Evolutionary conservation across 2,329 filamentous ascomycete species (phyloP).

Genomic region (Alternaria postmessia): DNA sequence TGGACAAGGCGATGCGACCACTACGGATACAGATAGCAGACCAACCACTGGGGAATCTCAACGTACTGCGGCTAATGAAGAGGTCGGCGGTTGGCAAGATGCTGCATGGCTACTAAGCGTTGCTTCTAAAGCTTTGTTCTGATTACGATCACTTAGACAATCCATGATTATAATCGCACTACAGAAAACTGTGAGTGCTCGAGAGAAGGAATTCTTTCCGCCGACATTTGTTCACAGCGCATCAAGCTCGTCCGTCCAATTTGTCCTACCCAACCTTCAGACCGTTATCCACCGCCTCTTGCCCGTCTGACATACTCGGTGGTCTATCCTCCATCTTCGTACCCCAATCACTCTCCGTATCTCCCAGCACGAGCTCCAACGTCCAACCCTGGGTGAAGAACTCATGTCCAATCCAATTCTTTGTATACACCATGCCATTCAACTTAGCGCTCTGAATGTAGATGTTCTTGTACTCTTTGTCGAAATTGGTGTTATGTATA

Average conservation of each 20-base stretch:
- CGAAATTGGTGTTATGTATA: slow-evolving; percentile 53
- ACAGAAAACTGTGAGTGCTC: neutral
- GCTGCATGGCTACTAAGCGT: slow-evolving; percentile 66
- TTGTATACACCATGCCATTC: slow-evolving; percentile 53
- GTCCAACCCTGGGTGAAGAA: slow-evolving; percentile 56
- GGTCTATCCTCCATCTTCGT: slow-evolving; percentile 50
- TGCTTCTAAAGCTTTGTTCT: slow-evolving; percentile 57
- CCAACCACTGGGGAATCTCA: slow-evolving; percentile 21
- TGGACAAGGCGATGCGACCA: slow-evolving; percentile 11
- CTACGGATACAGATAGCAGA: slow-evolving; percentile 19
- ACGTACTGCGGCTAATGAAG: slow-evolving; percentile 32
- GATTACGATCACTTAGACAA: neutral
- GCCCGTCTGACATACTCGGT: slow-evolving; percentile 21
- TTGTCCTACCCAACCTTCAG: neutral
- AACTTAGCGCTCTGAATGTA: slow-evolving; percentile 56
- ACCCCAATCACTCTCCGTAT: slow-evolving; percentile 55
- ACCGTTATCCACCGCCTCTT: neutral
- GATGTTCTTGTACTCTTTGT: slow-evolving; percentile 52
- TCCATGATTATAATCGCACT: neutral
- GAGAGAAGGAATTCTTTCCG: neutral
- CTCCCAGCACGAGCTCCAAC: slow-evolving; percentile 54
- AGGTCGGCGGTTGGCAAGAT: slow-evolving; percentile 64
- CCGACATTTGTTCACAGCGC: neutral
- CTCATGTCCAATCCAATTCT: slow-evolving; percentile 56
- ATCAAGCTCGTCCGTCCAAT: neutral